Evolutionary conservation across 1,284 basidiomycete species (phyloP).

Genomic region (Moesziomyces globuligerus): DNA sequence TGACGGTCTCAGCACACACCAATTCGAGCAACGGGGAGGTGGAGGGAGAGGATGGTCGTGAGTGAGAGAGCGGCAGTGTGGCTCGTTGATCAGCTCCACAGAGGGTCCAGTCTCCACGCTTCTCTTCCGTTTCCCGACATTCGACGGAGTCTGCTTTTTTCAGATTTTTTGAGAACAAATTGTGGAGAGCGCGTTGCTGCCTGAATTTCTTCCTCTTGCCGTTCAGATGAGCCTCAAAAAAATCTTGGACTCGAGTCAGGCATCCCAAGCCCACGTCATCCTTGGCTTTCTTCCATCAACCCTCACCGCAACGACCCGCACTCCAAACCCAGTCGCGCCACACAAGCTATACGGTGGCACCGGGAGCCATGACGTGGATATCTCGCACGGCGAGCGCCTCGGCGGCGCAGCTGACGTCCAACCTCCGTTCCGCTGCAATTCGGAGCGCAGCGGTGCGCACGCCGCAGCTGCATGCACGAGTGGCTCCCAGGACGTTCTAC

Average conservation of each 20-base stretch:
- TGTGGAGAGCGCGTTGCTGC: slow-evolving; percentile 17
- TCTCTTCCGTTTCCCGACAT: slow-evolving; percentile 29
- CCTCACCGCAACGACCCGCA: no score
- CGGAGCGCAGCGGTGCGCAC: not conserved
- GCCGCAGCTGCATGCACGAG: not conserved
- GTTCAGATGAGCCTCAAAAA: not conserved
- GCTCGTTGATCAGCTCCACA: slow-evolving; percentile 5
- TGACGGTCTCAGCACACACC: no score
- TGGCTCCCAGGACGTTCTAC: slow-evolving; percentile 12
- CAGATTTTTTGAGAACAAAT: not conserved
- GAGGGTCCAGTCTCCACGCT: not conserved
- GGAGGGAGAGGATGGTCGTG: not conserved
- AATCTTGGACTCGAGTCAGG: no score
- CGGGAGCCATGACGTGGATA: slow-evolving; percentile 5
- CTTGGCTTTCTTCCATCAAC: not conserved
- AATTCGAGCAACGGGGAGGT: no score
- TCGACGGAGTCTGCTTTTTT: slow-evolving; percentile 5
- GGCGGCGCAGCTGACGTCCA: not conserved
- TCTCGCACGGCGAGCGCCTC: slow-evolving; percentile 1
- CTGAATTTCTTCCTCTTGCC: not conserved
- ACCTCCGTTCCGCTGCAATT: slow-evolving; percentile 2
- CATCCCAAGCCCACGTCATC: not conserved
- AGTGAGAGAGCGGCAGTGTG: slow-evolving; percentile 5
- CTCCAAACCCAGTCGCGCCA: no score
- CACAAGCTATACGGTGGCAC: not conserved